These are phyloP conservation scores for Alternaria rosae DNA, from an alignment of 2,329 filamentous ascomycete genomes.

Conservation along the genomic window DNA sequence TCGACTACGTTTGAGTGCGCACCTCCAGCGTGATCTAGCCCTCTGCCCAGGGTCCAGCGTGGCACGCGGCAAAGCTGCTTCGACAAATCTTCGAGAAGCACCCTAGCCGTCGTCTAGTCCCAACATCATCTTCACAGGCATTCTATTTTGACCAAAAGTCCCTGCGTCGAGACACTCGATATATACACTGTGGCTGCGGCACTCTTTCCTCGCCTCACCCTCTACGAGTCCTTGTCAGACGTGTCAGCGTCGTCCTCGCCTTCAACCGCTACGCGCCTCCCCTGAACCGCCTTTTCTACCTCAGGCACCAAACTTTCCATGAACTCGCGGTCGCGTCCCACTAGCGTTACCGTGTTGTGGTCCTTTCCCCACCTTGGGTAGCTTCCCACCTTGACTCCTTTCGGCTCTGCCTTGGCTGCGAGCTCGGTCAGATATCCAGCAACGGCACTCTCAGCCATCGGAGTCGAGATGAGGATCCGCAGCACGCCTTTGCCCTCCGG, in stretches of 20 bases:
- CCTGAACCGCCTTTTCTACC: conserved; percentile 78
- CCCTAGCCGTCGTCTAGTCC: conserved; percentile 20
- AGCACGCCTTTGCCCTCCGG: conserved; percentile 82
- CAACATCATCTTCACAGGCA: conserved; percentile 17
- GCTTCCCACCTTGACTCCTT: conserved; percentile 90
- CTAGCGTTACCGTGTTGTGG: conserved; percentile 88
- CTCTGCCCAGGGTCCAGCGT: conserved; percentile 5
- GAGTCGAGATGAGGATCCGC: conserved; percentile 85
- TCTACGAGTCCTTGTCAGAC: conserved; percentile 48
- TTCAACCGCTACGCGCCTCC: conserved; percentile 72
- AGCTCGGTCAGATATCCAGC: conserved; percentile 84
- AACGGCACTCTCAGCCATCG: conserved; percentile 83
- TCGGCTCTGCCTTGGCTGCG: conserved; percentile 73
- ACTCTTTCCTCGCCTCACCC: conserved; percentile 24
- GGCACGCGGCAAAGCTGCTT: conserved; percentile 27
- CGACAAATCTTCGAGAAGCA: conserved; percentile 40
- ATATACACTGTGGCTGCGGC: conserved; percentile 10
- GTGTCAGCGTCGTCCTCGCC: conserved; percentile 61
- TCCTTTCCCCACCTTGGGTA: conserved; percentile 93
- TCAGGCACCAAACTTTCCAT: conserved; percentile 81
- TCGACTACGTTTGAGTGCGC: not conserved
- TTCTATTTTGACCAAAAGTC: conserved; percentile 32
- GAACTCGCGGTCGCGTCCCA: conserved; percentile 75
- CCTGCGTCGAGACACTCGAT: not conserved
- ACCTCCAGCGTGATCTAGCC: conserved; percentile 5